These are phyloP conservation scores for Magnusiomyces paraingens DNA, from an alignment of 1,139 yeast genomes.

Conservation along the genomic window DNA sequence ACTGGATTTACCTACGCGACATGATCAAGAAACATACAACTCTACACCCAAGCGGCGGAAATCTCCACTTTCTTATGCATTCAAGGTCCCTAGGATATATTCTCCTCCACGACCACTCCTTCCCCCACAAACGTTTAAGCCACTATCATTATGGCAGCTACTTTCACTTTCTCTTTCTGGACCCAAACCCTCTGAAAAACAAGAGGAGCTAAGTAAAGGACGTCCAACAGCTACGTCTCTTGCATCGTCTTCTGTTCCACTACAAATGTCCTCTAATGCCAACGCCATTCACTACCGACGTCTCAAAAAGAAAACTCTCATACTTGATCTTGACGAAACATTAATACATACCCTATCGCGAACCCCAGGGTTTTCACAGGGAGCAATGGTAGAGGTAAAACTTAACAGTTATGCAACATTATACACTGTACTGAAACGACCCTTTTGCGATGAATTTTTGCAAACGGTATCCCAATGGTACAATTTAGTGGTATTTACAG, in stretches of 20 bases:
- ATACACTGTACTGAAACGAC: conserved; percentile 87
- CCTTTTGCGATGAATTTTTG: conserved; percentile 80
- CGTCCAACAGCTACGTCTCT: background rate
- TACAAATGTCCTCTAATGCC: conserved; percentile 1
- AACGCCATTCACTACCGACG: conserved; percentile 6
- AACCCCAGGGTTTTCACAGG: conserved; percentile 45
- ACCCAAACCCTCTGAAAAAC: background rate
- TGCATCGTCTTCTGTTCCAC: background rate
- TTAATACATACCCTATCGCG: conserved; percentile 83
- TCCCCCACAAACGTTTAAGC: conserved; percentile 1
- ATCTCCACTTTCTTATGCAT: conserved; percentile 7
- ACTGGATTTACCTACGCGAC: background rate
- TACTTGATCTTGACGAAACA: conserved; percentile 89
- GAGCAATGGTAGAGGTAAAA: conserved; percentile 81
- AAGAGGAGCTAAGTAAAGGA: background rate
- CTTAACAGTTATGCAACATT: conserved; percentile 61
- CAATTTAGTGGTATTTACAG: conserved; percentile 51
- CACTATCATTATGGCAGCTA: background rate
- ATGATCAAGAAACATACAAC: background rate
- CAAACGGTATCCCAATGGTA: conserved; percentile 80
- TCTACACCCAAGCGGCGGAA: conserved; percentile 4
- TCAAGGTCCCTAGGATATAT: conserved; percentile 2
- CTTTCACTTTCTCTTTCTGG: background rate
- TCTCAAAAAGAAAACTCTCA: conserved; percentile 50
- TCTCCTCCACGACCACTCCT: conserved; percentile 6